These are phyloP conservation scores for Hapsidospora chrysogenum DNA, from an alignment of 495 filamentous ascomycete species.

Conservation along the genomic window DNA sequence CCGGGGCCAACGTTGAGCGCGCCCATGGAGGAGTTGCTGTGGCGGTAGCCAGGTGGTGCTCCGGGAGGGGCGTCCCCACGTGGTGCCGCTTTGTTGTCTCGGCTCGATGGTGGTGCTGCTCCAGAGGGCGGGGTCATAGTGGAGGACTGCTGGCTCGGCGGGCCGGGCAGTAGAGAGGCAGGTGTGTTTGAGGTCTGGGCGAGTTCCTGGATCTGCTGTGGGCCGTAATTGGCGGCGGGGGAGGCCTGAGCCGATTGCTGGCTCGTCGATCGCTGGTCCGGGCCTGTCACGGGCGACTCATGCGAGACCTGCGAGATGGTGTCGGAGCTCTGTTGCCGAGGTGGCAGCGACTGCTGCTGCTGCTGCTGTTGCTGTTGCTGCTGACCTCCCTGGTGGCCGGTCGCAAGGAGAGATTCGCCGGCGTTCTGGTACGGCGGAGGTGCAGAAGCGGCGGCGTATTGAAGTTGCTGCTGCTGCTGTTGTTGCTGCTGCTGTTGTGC, in stretches of 20 bases:
- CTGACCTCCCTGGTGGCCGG: slow-evolving; percentile 3
- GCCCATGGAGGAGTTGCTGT: slow-evolving; percentile 24
- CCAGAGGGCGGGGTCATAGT: slow-evolving; percentile 33
- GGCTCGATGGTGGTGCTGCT: slow-evolving; percentile 20
- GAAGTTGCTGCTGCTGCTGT: slow-evolving; percentile 7
- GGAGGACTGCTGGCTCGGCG: slow-evolving; percentile 8
- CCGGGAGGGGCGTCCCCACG: slow-evolving; percentile 20
- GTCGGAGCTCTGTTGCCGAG: slow-evolving; percentile 31
- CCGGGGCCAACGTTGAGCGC: slow-evolving; percentile 13
- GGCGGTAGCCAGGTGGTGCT: slow-evolving; percentile 29
- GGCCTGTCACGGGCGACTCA: slow-evolving; percentile 35
- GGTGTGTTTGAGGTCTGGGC: slow-evolving; percentile 13
- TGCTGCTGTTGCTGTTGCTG: slow-evolving; percentile 5
- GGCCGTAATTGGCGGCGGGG: slow-evolving; percentile 15
- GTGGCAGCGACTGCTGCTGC: too few species aligned
- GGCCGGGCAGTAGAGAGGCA: slow-evolving; percentile 8
- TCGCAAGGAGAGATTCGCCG: slow-evolving; percentile 5
- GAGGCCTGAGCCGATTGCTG: slow-evolving; percentile 22
- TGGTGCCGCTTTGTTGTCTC: slow-evolving; percentile 3
- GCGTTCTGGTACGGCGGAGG: slow-evolving; percentile 5
- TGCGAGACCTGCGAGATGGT: slow-evolving; percentile 43
- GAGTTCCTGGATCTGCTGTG: slow-evolving; percentile 16
- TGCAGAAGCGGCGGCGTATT: slow-evolving; percentile 5
- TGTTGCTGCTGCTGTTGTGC: slow-evolving; percentile 6
- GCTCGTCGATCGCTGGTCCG: slow-evolving; percentile 21